phyloP scores from a whole-genome alignment of 208 protist species.

The Borovskyia barvae region DNA sequence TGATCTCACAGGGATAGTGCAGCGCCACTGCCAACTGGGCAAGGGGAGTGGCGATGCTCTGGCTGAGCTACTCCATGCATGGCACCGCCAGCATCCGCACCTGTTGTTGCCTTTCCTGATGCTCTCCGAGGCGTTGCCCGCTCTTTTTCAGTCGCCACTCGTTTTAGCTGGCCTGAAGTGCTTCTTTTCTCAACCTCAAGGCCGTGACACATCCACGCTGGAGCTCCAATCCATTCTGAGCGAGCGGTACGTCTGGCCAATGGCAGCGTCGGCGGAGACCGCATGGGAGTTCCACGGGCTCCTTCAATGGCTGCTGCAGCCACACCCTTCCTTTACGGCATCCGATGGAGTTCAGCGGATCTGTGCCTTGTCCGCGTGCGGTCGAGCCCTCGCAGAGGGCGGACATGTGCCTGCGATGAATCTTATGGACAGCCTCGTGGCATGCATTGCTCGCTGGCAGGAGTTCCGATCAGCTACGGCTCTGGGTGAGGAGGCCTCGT shows the following conservation, averaged over 20 bases:
- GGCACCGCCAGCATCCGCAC: conserved; percentile 25
- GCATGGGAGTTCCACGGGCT: conserved; percentile 4
- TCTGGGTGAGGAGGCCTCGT: background rate
- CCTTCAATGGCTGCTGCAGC: conserved; percentile 26
- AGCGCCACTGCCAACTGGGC: conserved; percentile 1
- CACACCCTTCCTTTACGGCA: conserved; percentile 23
- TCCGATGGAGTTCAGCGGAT: conserved; percentile 20
- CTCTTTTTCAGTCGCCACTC: conserved; percentile 19
- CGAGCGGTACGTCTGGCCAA: background rate
- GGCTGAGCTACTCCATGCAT: conserved; percentile 27
- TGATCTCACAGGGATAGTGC: background rate
- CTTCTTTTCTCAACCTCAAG: conserved; percentile 15
- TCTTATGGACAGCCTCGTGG: conserved; percentile 23
- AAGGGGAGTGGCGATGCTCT: conserved; percentile 13
- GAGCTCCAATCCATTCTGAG: conserved; percentile 2
- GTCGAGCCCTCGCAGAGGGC: conserved; percentile 19
- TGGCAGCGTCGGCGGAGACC: conserved; percentile 4
- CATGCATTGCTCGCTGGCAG: conserved; percentile 29
- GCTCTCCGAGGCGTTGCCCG: conserved; percentile 15
- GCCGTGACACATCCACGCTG: conserved; percentile 8
- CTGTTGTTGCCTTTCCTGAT: conserved; percentile 24
- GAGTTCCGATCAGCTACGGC: conserved; percentile 15
- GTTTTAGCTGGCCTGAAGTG: conserved; percentile 8
- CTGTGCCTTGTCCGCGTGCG: conserved; percentile 28
- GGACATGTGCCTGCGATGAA: conserved; percentile 5